Evolutionary conservation across 2,329 filamentous ascomycete genomes (phyloP), one percentile per base, ranked within the genome.

Genomic region (Verticillium dahliae): DNA sequence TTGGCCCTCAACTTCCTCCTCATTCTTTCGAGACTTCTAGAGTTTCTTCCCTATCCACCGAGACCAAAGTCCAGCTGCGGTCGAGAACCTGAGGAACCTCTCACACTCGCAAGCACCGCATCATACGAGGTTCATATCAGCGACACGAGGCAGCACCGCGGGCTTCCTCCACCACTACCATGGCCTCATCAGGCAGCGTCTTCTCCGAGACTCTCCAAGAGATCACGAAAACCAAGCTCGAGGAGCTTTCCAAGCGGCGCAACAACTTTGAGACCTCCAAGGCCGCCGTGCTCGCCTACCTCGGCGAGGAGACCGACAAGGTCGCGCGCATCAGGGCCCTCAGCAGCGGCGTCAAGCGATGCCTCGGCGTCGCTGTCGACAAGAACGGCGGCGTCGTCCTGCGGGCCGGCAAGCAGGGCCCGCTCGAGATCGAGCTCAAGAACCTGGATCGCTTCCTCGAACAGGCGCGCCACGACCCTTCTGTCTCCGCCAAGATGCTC

Each of bases 181-280:
- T 72, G 70, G 57, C 68, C 1, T 60, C 67, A 11, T 69, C 68
- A 0, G 66, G 74, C 35, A 75, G 74, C 61, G 74, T 77, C 63
- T 76, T 79, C 63, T 78, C 76, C 1, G 69, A 76, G 62, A 79
- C 77, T 0, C 71, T 80, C 1, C 75, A 74, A 45, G 71, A 75
- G 57, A 79, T 80, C 64, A 80, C 77, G 41, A 73, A 72, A 52
- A 76, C 74, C 55, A 80, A 80, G 58, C 74, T 80, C 1, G 71
- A 76, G 6, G 76, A 79, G 60, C 69, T 80, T 0, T 76, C 75
- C 27, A 79, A 78, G 61, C 71, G 74, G 18, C 74, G 75, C 4
- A 64, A 68, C 2, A 62, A 65, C 11, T 80, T 75, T 59, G 77
- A 80, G 37, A 63, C 67, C 13, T 65, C 68, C 37, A 79, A 75